Conservation (phyloP, 768 basidiomycete species). For the Serendipita sp. region DNA sequence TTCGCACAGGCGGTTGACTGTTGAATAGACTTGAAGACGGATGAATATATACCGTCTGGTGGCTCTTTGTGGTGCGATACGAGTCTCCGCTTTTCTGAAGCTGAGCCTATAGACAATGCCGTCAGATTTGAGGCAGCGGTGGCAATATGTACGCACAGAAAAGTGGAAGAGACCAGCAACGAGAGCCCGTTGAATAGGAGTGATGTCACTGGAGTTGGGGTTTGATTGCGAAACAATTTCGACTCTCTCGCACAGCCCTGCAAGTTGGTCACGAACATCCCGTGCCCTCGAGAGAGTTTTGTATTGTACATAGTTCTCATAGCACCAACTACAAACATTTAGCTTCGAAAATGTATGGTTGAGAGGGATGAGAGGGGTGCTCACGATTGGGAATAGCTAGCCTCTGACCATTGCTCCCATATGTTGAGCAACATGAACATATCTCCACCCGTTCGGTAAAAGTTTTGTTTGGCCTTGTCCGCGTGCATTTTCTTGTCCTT, state of each 20-base stretch:
- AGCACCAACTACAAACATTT: slow-evolving; percentile 36
- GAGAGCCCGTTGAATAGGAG: slow-evolving; percentile 86
- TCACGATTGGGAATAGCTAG: slow-evolving; percentile 87
- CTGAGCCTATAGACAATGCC: slow-evolving; percentile 40
- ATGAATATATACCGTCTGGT: slow-evolving; percentile 92
- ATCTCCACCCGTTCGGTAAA: slow-evolving; percentile 87
- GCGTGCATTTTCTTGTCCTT: slow-evolving; percentile 98
- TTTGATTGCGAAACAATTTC: slow-evolving; percentile 80
- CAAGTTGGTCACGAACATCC: slow-evolving; percentile 91
- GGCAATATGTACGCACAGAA: slow-evolving; percentile 36
- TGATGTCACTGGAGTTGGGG: slow-evolving; percentile 84
- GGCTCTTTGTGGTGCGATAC: slow-evolving; percentile 90
- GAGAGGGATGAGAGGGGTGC: neutral
- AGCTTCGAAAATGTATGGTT: neutral
- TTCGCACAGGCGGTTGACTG: slow-evolving; percentile 82
- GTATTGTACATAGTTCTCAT: slow-evolving; percentile 89
- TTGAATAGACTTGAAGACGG: slow-evolving; percentile 93
- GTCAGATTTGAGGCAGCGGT: slow-evolving; percentile 9
- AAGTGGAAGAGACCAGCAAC: slow-evolving; percentile 95
- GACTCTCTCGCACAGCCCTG: slow-evolving; percentile 89
- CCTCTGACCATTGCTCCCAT: slow-evolving; percentile 98
- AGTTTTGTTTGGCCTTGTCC: slow-evolving; percentile 94
- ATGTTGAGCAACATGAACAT: slow-evolving; percentile 96
- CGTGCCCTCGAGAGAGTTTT: slow-evolving; percentile 88
- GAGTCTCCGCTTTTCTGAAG: slow-evolving; percentile 93